Evolutionary conservation across 257 asterid genomes (phyloP).

Genomic region (Leonotis leonurus): DNA sequence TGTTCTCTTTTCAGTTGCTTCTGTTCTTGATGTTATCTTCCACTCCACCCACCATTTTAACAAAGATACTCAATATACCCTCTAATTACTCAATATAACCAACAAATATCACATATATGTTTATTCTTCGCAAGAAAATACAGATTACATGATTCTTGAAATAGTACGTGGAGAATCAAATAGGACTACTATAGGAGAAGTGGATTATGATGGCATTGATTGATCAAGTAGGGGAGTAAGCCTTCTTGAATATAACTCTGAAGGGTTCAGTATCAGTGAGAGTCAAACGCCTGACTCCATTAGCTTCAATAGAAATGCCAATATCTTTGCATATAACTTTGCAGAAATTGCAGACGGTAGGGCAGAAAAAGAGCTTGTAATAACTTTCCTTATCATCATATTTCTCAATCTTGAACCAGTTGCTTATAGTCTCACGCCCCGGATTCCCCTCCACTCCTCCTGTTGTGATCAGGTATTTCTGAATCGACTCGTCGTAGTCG

Average conservation of each 20-base stretch:
- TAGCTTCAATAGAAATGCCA: conserved; percentile 30
- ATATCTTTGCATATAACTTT: conserved; percentile 34
- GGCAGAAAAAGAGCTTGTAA: conserved; percentile 23
- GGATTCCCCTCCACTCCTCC: conserved; percentile 53
- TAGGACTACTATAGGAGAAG: neutral
- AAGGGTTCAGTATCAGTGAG: conserved; percentile 20
- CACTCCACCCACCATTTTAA: too few species aligned
- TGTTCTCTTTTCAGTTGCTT: too few species aligned
- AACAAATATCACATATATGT: too few species aligned
- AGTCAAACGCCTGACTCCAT: conserved; percentile 37
- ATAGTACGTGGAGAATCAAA: too few species aligned
- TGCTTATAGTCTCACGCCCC: conserved; percentile 24
- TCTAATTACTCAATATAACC: too few species aligned
- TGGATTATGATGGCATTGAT: neutral
- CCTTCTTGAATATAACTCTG: conserved; percentile 21
- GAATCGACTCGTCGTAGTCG: conserved; percentile 17
- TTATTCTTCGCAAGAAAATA: too few species aligned
- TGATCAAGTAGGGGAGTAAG: neutral
- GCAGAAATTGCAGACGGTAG: conserved; percentile 43
- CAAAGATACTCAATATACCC: too few species aligned
- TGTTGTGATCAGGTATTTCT: conserved; percentile 21
- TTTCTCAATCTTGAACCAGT: conserved; percentile 24
- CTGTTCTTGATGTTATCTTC: too few species aligned
- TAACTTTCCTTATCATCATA: neutral
- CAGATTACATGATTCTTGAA: too few species aligned